A percentile compares a stretch with the other conserved stretches of the same genome.
These are phyloP conservation scores for Kodamaea leandrae DNA, from an alignment of 805 yeast genomes.

Conservation along the genomic window DNA sequence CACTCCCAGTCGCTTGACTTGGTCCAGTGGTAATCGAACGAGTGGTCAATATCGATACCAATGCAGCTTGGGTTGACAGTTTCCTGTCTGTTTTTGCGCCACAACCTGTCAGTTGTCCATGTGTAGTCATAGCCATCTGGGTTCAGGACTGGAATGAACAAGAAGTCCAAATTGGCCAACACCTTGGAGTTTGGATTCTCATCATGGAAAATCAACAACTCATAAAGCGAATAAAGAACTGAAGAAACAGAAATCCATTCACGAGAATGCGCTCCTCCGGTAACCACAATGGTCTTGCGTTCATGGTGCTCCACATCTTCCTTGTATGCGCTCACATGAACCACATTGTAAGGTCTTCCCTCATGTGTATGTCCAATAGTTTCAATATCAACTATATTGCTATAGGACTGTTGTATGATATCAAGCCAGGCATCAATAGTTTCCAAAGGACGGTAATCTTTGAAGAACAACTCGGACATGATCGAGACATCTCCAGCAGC, in stretches of 20 bases:
- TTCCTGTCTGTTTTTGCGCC: slow-evolving; percentile 87
- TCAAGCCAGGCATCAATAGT: slow-evolving; percentile 75
- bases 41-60: slow-evolving; percentile 86
- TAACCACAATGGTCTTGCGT: slow-evolving; percentile 64
- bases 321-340: slow-evolving; percentile 55
- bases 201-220: slow-evolving; percentile 29
- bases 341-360: slow-evolving; percentile 65
- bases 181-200: slow-evolving; percentile 37
- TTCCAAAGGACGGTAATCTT: slow-evolving; percentile 62
- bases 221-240: slow-evolving; percentile 53
- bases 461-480: slow-evolving; percentile 58
- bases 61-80: slow-evolving; percentile 61
- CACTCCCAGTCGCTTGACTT: slow-evolving; percentile 65
- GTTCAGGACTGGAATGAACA: slow-evolving; percentile 79
- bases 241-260: slow-evolving; percentile 85
- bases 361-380: slow-evolving; percentile 74
- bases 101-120: slow-evolving; percentile 76
- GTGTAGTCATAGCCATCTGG: slow-evolving; percentile 90
- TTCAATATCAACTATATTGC: slow-evolving; percentile 61
- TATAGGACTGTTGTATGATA: slow-evolving; percentile 56
- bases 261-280: slow-evolving; percentile 86
- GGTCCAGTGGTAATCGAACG: slow-evolving; percentile 74
- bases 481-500: slow-evolving; percentile 12
- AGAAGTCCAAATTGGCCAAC: slow-evolving; percentile 61
- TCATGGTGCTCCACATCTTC: slow-evolving; percentile 33